These are phyloP conservation scores for Zarea fungicola DNA, from an alignment of 2,329 filamentous ascomycete genomes.

Conservation along the genomic window DNA sequence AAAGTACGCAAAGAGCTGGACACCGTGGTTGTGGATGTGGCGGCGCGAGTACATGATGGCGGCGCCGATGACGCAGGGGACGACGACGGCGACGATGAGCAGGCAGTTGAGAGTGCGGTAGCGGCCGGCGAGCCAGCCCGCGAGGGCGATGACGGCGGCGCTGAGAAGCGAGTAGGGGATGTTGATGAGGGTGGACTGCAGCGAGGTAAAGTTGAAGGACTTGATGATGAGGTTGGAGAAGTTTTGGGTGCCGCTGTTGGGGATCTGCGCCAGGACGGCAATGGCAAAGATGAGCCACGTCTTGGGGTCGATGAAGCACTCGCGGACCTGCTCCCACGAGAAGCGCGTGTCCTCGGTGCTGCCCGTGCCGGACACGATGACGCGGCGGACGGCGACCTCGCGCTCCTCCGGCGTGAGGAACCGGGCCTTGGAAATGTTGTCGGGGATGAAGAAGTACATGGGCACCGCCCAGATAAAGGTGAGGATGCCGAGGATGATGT, in stretches of 20 bases:
- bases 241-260: constrained; percentile 56
- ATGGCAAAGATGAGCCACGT: constrained; percentile 55
- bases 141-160: constrained; percentile 41
- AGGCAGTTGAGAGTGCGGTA: constrained; percentile 48
- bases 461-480: constrained; percentile 49
- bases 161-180: constrained; percentile 53
- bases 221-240: constrained; percentile 54
- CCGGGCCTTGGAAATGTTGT: constrained; percentile 47
- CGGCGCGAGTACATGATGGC: constrained; percentile 47
- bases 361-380: constrained; percentile 47
- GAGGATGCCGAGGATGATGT: constrained; percentile 45
- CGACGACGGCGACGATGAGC: constrained; percentile 43
- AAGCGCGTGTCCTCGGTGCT: constrained; percentile 43
- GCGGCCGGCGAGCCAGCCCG: constrained; percentile 46
- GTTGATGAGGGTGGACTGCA: constrained; percentile 52
- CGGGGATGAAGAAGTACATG: constrained; percentile 44
- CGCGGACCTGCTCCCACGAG: constrained; percentile 45
- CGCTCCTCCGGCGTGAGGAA: constrained; percentile 54
- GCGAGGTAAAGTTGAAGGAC: constrained; percentile 50
- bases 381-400: constrained; percentile 40
- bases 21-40: constrained; percentile 31
- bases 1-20: constrained; percentile 54
- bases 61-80: constrained; percentile 47
- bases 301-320: constrained; percentile 53
- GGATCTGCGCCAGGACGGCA: constrained; percentile 50